Evolutionary conservation across 2,329 filamentous ascomycete genomes (phyloP).

Genomic region (Xylaria sp.): DNA sequence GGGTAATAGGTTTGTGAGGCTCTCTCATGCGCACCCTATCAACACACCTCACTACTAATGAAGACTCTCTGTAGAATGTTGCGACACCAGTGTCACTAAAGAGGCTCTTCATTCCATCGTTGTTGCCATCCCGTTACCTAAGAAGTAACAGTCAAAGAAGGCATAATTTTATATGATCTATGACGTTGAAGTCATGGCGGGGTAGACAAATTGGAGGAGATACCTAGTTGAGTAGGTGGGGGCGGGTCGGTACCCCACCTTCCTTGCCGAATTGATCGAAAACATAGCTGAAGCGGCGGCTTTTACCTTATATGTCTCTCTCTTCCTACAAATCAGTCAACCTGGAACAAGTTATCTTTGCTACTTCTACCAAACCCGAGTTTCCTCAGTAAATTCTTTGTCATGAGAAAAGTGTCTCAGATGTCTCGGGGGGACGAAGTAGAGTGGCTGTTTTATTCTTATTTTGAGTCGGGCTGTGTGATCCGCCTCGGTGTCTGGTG

Average conservation of each 20-base stretch:
- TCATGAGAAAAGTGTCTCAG: not conserved
- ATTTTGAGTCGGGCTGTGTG: not conserved
- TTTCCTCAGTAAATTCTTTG: not conserved
- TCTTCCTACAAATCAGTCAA: too few relatives aligned
- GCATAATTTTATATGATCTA: not conserved
- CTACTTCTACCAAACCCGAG: not conserved
- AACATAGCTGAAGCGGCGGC: not conserved
- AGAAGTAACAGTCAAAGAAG: not conserved
- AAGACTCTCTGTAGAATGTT: too few relatives aligned
- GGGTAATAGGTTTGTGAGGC: not conserved
- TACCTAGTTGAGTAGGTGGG: not conserved
- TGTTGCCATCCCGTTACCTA: not conserved
- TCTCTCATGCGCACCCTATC: not conserved
- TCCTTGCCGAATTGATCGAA: conserved; percentile 1
- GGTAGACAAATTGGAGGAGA: conserved; percentile 4
- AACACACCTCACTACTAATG: not conserved
- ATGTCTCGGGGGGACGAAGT: not conserved
- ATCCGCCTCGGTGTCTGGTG: not conserved
- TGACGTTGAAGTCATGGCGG: conserved; percentile 7
- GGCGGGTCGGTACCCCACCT: conserved; percentile 1
- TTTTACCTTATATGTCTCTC: not conserved
- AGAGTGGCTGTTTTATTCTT: not conserved
- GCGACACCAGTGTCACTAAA: not conserved
- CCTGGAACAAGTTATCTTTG: too few relatives aligned
- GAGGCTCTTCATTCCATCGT: not conserved